Percentiles rank a stretch among this genome's conserved stretches.
phyloP scores from a whole-genome alignment of 352 stramenopile species.

The Phytophthora megakarya region DNA sequence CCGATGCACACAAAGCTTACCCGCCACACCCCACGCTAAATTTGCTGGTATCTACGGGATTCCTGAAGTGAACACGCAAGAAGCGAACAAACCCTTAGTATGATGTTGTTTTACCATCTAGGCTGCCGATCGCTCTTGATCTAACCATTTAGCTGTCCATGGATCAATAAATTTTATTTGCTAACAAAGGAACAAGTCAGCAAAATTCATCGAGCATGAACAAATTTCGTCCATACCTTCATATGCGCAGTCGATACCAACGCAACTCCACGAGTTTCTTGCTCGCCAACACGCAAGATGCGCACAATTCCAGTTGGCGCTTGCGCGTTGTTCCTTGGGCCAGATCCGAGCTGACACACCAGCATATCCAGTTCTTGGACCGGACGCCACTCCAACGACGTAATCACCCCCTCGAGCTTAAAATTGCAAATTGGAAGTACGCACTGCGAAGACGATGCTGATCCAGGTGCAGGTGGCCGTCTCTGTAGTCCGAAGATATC shows the following conservation, averaged over 20 bases:
- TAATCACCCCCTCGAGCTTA: conserved; percentile 23
- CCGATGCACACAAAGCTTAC: conserved; percentile 6
- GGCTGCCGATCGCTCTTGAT: neutral
- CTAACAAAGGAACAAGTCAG: conserved; percentile 10
- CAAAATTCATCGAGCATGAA: neutral
- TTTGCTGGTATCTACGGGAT: conserved; percentile 25
- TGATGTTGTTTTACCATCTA: neutral
- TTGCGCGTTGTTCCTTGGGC: neutral
- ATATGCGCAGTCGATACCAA: conserved; percentile 9
- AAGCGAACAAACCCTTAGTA: neutral
- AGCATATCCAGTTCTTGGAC: conserved; percentile 35
- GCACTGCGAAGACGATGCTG: conserved; percentile 5
- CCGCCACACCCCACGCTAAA: conserved; percentile 40
- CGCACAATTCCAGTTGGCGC: conserved; percentile 16
- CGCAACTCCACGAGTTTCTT: neutral
- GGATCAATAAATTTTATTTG: conserved; percentile 33
- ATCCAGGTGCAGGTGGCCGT: neutral
- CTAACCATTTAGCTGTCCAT: conserved; percentile 42
- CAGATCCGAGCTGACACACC: conserved; percentile 27
- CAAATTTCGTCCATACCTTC: too few species aligned
- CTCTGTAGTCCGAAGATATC: conserved; percentile 25
- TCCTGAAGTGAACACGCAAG: conserved; percentile 19
- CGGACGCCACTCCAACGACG: conserved; percentile 41
- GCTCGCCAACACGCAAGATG: conserved; percentile 19
- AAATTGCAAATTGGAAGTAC: conserved; percentile 19